Conservation (phyloP, 2,329 filamentous ascomycete genomes). For the Xylariales sp. region DNA sequence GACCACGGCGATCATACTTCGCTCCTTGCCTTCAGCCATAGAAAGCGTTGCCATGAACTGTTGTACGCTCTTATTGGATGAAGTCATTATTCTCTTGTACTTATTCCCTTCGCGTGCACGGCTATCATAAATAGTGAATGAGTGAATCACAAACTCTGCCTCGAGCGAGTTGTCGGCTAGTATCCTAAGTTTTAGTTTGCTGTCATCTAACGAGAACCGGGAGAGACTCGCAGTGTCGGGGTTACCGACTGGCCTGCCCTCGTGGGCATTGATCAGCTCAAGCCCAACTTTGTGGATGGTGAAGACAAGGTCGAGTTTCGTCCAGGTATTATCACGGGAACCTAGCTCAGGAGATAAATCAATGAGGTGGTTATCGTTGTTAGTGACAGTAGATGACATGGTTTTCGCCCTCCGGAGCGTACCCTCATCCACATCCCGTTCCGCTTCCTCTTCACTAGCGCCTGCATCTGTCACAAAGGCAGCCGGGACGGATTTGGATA, state of each 20-base stretch:
- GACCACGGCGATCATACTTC: constrained; percentile 87
- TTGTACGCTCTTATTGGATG: constrained; percentile 93
- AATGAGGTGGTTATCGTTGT: constrained; percentile 57
- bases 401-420: constrained; percentile 63
- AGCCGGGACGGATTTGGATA: constrained; percentile 87
- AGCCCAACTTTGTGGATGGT: constrained; percentile 87
- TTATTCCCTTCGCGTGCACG: constrained; percentile 92
- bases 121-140: constrained; percentile 94
- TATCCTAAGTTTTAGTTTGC: constrained; percentile 90
- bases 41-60: constrained; percentile 98
- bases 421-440: constrained; percentile 75
- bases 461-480: constrained; percentile 83
- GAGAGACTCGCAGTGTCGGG: constrained; percentile 85
- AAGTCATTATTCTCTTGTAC: constrained; percentile 97
- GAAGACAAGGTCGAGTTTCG: constrained; percentile 92
- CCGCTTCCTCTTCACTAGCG: constrained; percentile 77
- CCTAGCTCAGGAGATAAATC: constrained; percentile 78
- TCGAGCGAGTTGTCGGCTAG: constrained; percentile 91
- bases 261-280: constrained; percentile 83
- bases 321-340: constrained; percentile 79
- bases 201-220: constrained; percentile 93
- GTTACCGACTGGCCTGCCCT: constrained; percentile 81
- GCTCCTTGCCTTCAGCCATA: constrained; percentile 85
- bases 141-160: constrained; percentile 91
- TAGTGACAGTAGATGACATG: constrained; percentile 53